Percentiles rank a stretch among this genome's conserved stretches.
phyloP scores from a whole-genome alignment of 768 basidiomycete genomes.

The Mycena capillaripes region DNA sequence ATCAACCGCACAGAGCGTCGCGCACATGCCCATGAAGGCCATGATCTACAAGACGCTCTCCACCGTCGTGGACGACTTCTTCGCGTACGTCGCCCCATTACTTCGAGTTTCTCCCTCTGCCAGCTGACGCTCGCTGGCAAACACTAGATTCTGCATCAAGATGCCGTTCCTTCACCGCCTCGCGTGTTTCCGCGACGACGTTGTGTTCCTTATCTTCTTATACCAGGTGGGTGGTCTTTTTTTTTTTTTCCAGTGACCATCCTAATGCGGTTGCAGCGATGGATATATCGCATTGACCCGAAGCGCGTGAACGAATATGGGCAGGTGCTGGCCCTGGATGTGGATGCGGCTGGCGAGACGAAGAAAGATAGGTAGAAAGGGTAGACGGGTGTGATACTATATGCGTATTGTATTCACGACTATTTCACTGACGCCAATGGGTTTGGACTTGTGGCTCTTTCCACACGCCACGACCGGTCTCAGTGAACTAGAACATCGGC shows the following conservation, averaged over 20 bases:
- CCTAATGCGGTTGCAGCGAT: constrained; percentile 70
- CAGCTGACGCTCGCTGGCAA: constrained; percentile 31
- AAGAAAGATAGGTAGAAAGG: constrained; percentile 75
- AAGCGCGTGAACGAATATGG: constrained; percentile 98
- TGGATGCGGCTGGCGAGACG: constrained; percentile 59
- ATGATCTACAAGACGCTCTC: constrained; percentile 97
- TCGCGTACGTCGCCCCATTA: constrained; percentile 69
- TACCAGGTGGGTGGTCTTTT: constrained; percentile 81
- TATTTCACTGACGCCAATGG: too few relatives aligned
- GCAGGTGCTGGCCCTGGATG: constrained; percentile 76
- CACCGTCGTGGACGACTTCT: constrained; percentile 93
- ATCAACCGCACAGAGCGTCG: constrained; percentile 80
- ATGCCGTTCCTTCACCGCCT: constrained; percentile 97
- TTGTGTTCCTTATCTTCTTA: constrained; percentile 92
- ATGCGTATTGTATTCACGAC: not conserved
- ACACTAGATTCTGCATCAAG: constrained; percentile 90
- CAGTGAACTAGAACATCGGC: too few relatives aligned
- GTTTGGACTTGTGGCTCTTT: too few relatives aligned
- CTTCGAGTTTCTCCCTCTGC: not conserved
- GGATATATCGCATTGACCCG: constrained; percentile 97
- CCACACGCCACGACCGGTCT: too few relatives aligned
- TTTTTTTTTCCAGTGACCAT: not conserved
- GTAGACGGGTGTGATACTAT: not conserved
- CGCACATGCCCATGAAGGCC: constrained; percentile 99
- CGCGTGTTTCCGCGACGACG: constrained; percentile 91